Evolutionary conservation across 1,284 basidiomycete genomes (phyloP), one percentile per base, ranked within the genome.

Genomic region (Ganoderma lingzhi): DNA sequence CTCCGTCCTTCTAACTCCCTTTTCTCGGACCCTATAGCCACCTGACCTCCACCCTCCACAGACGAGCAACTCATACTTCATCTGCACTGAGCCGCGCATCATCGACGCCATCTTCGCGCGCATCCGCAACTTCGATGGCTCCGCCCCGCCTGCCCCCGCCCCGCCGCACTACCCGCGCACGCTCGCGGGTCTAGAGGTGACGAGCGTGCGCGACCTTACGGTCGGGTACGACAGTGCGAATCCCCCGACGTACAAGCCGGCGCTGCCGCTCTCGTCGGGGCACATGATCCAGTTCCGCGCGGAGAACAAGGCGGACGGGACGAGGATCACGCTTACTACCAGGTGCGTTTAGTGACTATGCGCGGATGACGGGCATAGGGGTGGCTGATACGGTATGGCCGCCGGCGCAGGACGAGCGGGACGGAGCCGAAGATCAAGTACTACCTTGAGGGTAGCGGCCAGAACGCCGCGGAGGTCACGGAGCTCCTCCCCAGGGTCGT

Each of bases 381-480:
- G 9, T 8, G 35, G 63, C 39, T 64, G 42, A 65, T 58, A 39
- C 17, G 3, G 17, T 3, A 14, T 51, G 12, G 5, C 8, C 15
- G 23, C 65, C 30, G 3, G 63, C 14, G 17, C 66, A 93, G 94
- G 70, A 95, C 93, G 41, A 94, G 92, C 74, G 95, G 95, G 14
- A 96, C 95, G 9, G 95, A 96, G 75, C 94, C 94, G 0, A 96
- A 96, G 91, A 93, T 95, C 79, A 95, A 95, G 76, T 94, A 91
- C 77, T 95, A 95, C 76, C 82, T 95, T 30, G 94, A 95, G 81
- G 93, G 92, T 2, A 88, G 82, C 69, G 92, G 93, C 0, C 82
- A 78, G 62, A 78, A 90, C 73, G 78, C 81, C 0, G 66, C 72
- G 19, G 76, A 78, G 0, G 87, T 94, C 2, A 78, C 80, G 1